A percentile compares a stretch with the other conserved stretches of the same genome.
Conservation (phyloP, 371 early-diverging fungal genomes). For the Mortierella sp. region DNA sequence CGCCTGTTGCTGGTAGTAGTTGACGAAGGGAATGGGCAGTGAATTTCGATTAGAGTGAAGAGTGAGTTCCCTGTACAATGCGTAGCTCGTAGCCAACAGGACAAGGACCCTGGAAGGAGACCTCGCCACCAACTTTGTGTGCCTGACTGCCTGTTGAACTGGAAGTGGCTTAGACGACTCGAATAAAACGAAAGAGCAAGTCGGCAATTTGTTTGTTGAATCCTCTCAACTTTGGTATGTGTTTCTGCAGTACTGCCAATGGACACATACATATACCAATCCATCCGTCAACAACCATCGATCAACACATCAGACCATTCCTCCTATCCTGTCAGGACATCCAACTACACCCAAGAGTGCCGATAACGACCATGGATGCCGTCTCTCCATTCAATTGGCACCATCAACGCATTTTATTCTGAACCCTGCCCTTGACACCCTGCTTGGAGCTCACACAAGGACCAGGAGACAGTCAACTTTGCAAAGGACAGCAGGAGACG, state of each 20-base stretch:
- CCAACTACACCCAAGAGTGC: not conserved
- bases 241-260: slow-evolving; percentile 2
- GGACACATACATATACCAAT: slow-evolving; percentile 19
- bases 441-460: not conserved
- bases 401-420: not conserved
- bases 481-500: not conserved
- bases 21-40: not conserved
- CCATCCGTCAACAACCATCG: not conserved
- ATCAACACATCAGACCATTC: not conserved
- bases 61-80: too few relatives aligned
- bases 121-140: slow-evolving; percentile 1
- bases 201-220: slow-evolving; percentile 42
- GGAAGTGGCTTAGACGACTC: slow-evolving; percentile 7
- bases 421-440: not conserved
- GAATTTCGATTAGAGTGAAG: not conserved
- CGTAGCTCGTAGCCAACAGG: too few relatives aligned
- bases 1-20: not conserved
- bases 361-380: not conserved
- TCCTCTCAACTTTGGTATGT: slow-evolving; percentile 59
- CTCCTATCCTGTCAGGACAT: not conserved
- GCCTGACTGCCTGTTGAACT: not conserved
- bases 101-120: too few relatives aligned
- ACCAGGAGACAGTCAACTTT: too few relatives aligned
- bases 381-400: not conserved
- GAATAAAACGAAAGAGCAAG: slow-evolving; percentile 38